phyloP scores from a whole-genome alignment of 805 yeast species.

The Teunomyces tritomae region DNA sequence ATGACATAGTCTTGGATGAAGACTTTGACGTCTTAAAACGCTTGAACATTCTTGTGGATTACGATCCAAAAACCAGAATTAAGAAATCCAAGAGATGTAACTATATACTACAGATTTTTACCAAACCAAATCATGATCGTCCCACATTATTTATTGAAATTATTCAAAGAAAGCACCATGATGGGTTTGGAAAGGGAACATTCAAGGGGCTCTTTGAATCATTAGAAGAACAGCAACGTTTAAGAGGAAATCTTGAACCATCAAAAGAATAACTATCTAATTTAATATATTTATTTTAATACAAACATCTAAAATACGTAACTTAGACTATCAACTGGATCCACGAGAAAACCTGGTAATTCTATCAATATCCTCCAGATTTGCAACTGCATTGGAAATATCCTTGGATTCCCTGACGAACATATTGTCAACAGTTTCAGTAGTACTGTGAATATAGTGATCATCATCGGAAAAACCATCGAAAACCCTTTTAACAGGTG shows the following conservation, averaged over 20 bases:
- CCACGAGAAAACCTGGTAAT: background rate
- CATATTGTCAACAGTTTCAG: background rate
- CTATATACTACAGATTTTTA: constrained; percentile 77
- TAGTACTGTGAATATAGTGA: background rate
- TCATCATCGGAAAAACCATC: background rate
- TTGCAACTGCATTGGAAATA: background rate
- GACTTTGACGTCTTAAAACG: constrained; percentile 46
- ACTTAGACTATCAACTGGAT: background rate
- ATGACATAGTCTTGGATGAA: constrained; percentile 50
- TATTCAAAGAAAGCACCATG: constrained; percentile 74
- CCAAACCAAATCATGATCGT: constrained; percentile 70
- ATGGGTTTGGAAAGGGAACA: constrained; percentile 89
- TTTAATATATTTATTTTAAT: too few relatives aligned
- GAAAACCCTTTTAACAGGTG: background rate
- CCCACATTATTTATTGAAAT: constrained; percentile 83
- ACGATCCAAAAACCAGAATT: constrained; percentile 51
- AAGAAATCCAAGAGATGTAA: constrained; percentile 38
- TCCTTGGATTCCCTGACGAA: background rate
- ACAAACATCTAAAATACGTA: background rate
- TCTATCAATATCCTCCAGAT: background rate
- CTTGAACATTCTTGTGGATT: constrained; percentile 69
- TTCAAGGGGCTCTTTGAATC: constrained; percentile 79
- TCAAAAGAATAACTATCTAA: background rate
- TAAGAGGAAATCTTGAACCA: constrained; percentile 50
- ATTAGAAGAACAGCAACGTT: constrained; percentile 71